Base-by-base conservation (phyloP, 2,329 filamentous ascomycete genomes). In the Pseudogymnoascus sp. region DNA sequence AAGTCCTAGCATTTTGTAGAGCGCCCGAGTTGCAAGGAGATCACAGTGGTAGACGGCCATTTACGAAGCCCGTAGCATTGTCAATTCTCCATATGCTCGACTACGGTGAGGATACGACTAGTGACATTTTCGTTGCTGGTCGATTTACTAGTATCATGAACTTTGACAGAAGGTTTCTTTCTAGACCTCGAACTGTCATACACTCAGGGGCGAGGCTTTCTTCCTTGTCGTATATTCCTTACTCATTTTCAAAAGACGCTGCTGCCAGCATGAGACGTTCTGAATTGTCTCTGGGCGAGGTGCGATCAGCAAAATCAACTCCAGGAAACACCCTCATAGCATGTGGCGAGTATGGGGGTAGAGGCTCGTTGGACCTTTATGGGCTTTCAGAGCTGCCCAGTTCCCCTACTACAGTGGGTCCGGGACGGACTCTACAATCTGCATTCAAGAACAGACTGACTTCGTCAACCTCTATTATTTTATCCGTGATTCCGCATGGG, bases 281-380 rank as follows among this genome's bases (percentile, higher is more conserved):
- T 18, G 78, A 82, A 65, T 76, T 87, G 18, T 83, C 85, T 10
- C 74, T 79, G 62, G 81, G 83, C 63, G 80, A 80, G 67, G 78
- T 85, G 11, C 77, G 74, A 66, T 76, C 78, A 16, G 80, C 80
- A n/a, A 87, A 87, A 68, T 75, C 71, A n/a, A 73, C 74, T 0
- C 70, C 75, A 11, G 82, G 86, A 0, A 80, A 87, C 54, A 92
- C 88, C 0, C 76, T 97, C 26, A 83, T 96, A 61, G 90, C 91
- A 2, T 90, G 89, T 40, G 93, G 93, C 4, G 90, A 93, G 72
- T 97, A 97, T 77, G 96, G 95, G 69, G 91, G 89, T 34, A 93
- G 95, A 74, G 93, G 93, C 0, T 93, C 89, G 0, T 79, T 97
- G 1, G 93, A 97, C 72, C 77, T 96, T n/a, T 96, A 96, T 73